phyloP scores from a whole-genome alignment of 305 asterid genomes.

The Solanum hybrid region DNA sequence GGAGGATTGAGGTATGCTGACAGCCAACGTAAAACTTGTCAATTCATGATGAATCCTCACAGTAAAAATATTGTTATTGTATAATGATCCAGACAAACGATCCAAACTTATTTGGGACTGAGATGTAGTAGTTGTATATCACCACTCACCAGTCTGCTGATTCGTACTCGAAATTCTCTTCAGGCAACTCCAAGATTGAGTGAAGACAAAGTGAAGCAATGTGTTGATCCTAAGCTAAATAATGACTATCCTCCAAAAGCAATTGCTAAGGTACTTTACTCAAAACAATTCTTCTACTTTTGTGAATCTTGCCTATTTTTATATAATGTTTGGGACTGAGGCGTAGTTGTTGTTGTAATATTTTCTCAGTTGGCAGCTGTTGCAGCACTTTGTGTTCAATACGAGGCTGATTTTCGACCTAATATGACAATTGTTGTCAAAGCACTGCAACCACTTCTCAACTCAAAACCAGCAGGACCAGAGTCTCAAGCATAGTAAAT shows the following conservation, averaged over 20 bases:
- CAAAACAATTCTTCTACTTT: neutral
- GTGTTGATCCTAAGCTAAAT: slow-evolving; percentile 76
- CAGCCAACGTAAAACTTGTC: neutral
- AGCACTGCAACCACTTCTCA: slow-evolving; percentile 75
- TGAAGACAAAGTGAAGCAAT: slow-evolving; percentile 90
- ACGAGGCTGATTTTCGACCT: slow-evolving; percentile 72
- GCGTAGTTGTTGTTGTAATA: neutral
- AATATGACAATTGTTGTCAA: slow-evolving; percentile 73
- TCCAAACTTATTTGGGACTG: neutral
- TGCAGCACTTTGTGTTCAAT: slow-evolving; percentile 77
- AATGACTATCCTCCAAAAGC: slow-evolving; percentile 79
- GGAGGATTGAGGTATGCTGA: neutral
- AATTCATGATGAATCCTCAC: neutral
- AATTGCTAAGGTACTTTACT: slow-evolving; percentile 57
- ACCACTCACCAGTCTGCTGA: neutral
- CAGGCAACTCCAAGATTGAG: slow-evolving; percentile 94
- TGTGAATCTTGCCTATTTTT: neutral
- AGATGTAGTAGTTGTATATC: neutral
- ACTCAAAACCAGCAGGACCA: slow-evolving; percentile 52
- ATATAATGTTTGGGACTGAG: neutral
- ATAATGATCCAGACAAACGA: neutral
- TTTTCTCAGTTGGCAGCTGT: slow-evolving; percentile 61
- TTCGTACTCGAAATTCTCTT: neutral
- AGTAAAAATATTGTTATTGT: neutral
- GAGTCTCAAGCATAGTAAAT: slow-evolving; percentile 26